Evolutionary conservation across 164 flowering plant genomes (phyloP).

Genomic region (Stephania yunnanensis): DNA sequence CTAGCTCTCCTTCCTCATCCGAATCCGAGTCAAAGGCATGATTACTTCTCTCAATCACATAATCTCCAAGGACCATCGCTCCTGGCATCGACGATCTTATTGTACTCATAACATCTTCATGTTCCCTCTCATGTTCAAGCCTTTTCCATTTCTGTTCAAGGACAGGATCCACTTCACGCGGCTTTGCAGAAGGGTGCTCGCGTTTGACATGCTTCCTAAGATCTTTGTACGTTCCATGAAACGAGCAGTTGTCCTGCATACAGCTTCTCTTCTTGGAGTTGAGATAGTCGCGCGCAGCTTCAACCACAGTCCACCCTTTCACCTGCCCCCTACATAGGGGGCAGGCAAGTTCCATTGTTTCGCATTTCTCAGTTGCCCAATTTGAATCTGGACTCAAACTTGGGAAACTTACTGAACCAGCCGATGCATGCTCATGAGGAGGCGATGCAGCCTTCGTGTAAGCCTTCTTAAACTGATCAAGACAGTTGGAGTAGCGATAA

Average conservation of each 20-base stretch:
- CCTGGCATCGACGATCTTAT: constrained; percentile 49
- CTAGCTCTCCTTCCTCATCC: constrained; percentile 23
- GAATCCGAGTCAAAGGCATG: constrained; percentile 21
- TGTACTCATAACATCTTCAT: constrained; percentile 48
- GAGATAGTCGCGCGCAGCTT: constrained; percentile 39
- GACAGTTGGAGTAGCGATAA: constrained; percentile 59
- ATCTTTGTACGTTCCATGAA: constrained; percentile 34
- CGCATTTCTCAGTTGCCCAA: constrained; percentile 22
- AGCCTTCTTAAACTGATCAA: constrained; percentile 59
- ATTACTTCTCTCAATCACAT: constrained; percentile 39
- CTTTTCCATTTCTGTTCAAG: constrained; percentile 43
- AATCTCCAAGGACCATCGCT: constrained; percentile 47
- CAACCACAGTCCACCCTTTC: constrained; percentile 48
- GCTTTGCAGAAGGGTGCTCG: constrained; percentile 38
- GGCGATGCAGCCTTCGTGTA: constrained; percentile 27
- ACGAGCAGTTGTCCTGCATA: constrained; percentile 39
- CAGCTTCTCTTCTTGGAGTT: constrained; percentile 38
- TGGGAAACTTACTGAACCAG: constrained; percentile 7
- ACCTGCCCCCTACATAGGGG: constrained; percentile 52
- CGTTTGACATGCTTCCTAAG: constrained; percentile 36
- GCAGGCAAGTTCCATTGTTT: constrained; percentile 35
- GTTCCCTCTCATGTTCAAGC: constrained; percentile 44
- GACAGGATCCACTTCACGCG: constrained; percentile 40
- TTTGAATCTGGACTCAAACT: constrained; percentile 6
- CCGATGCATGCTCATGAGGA: constrained; percentile 8